These are phyloP conservation scores for Falciphora oryzae DNA, from an alignment of 2,329 filamentous ascomycete genomes.

Conservation along the genomic window DNA sequence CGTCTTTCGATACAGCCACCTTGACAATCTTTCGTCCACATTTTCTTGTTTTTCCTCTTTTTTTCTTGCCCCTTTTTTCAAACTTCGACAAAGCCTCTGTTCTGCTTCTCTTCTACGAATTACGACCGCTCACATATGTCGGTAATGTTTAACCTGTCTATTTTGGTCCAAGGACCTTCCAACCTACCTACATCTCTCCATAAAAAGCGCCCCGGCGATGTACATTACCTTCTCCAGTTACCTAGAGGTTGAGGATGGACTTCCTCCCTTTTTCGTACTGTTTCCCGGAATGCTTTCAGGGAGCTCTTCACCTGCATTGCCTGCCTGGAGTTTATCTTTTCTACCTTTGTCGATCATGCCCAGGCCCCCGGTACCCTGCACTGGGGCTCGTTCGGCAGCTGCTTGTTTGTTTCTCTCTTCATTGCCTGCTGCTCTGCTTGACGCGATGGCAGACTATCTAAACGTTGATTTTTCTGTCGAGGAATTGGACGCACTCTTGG, in stretches of 20 bases:
- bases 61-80: not conserved
- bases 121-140: slow-evolving; percentile 10
- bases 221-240: not conserved
- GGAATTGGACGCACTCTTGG: not conserved
- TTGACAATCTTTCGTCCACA: not conserved
- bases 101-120: slow-evolving; percentile 9
- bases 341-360: not conserved
- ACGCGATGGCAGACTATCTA: not conserved
- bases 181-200: not conserved
- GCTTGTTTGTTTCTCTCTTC: not conserved
- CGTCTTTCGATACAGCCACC: too few species aligned
- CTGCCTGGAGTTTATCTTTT: not conserved
- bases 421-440: not conserved
- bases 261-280: not conserved
- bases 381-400: not conserved
- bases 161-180: slow-evolving; percentile 5
- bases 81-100: not conserved
- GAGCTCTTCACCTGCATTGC: not conserved
- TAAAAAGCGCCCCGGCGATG: not conserved
- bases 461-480: not conserved
- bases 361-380: not conserved
- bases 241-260: not conserved
- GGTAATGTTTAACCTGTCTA: slow-evolving; percentile 13
- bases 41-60: not conserved
- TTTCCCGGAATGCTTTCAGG: not conserved